Percentiles rank a stretch among this genome's conserved stretches.
Conservation (phyloP, 148 eudicot genomes). For the Silene uniflora region DNA sequence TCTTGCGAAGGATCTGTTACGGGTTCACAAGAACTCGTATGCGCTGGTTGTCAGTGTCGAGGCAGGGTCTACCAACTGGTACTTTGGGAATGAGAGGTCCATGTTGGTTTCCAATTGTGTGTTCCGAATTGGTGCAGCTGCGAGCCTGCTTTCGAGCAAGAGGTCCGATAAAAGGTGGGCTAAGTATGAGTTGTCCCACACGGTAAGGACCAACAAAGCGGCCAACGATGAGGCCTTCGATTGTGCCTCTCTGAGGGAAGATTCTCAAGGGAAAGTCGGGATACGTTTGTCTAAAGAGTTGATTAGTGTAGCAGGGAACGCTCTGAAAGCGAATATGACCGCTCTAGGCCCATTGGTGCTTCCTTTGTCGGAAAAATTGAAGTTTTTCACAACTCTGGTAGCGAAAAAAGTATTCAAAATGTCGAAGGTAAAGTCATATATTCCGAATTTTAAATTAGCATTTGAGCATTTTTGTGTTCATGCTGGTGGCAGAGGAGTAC, state of each 20-base stretch:
- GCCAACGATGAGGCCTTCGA: constrained; percentile 1
- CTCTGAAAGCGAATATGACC: constrained; percentile 4
- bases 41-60: constrained; percentile 18
- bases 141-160: constrained; percentile 18
- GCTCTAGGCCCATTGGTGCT: background rate
- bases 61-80: constrained; percentile 13
- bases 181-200: constrained; percentile 18
- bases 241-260: background rate
- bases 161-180: constrained; percentile 10
- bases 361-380: constrained; percentile 14
- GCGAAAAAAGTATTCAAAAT: constrained; percentile 15
- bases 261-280: background rate
- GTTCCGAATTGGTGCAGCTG: constrained; percentile 22
- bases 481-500: constrained; percentile 1
- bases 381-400: background rate
- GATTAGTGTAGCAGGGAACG: background rate
- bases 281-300: background rate
- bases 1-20: constrained; percentile 16
- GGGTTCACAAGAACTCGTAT: constrained; percentile 11
- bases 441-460: constrained; percentile 16
- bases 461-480: constrained; percentile 22
- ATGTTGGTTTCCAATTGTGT: constrained; percentile 19
- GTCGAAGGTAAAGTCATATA: constrained; percentile 10
- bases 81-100: constrained; percentile 17
- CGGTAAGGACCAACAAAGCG: constrained; percentile 1